Conservation (phyloP, 2,329 filamentous ascomycete species). For the Beauveria caledonica region DNA sequence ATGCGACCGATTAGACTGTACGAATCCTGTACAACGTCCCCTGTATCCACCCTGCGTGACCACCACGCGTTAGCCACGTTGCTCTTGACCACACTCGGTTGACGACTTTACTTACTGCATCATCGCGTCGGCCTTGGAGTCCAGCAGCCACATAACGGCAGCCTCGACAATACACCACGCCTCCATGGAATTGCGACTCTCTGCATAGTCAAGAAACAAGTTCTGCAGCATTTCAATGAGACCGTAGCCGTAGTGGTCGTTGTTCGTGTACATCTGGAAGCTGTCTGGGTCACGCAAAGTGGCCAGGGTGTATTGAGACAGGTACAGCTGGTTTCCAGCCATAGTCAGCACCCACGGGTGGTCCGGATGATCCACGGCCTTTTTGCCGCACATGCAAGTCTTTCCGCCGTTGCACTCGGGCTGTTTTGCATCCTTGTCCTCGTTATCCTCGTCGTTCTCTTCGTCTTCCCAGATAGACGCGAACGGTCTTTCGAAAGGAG, state of each 20-base stretch:
- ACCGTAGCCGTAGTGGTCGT: not conserved
- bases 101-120: not conserved
- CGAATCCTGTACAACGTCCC: not conserved
- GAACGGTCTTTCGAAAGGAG: not conserved
- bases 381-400: not conserved
- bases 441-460: no score
- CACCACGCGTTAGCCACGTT: not conserved
- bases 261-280: not conserved
- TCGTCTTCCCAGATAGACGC: not conserved
- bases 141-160: not conserved
- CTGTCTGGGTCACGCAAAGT: not conserved
- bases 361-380: not conserved
- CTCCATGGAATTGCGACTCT: not conserved
- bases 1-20: not conserved
- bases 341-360: not conserved
- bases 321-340: not conserved
- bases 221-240: not conserved
- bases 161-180: not conserved
- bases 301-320: not conserved
- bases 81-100: not conserved
- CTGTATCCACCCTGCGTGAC: not conserved
- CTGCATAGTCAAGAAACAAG: not conserved
- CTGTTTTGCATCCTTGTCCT: not conserved
- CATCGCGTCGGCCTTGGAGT: not conserved
- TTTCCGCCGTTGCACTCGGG: not conserved